phyloP scores from a whole-genome alignment of 2,329 filamentous ascomycete species.

The Cladosporium sp. region DNA sequence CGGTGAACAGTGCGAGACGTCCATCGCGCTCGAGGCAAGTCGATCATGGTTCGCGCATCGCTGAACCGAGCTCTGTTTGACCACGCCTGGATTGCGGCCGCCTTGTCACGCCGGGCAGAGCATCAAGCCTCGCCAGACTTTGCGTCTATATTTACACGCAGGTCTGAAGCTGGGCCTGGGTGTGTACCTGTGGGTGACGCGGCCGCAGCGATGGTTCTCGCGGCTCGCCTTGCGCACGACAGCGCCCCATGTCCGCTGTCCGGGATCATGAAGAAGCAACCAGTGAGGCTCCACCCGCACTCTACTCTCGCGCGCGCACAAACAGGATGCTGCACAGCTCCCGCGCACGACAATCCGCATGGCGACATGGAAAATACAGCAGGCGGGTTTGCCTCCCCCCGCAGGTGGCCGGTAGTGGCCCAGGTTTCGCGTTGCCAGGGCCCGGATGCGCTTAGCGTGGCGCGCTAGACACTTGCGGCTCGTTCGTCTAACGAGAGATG shows the following conservation, averaged over 20 bases:
- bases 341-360: neutral
- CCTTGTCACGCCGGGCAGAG: neutral
- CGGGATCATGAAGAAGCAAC: neutral
- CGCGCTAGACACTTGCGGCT: neutral
- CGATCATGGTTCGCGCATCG: neutral
- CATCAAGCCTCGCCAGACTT: neutral
- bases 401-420: neutral
- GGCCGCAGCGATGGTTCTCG: neutral
- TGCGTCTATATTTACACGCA: neutral
- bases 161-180: neutral
- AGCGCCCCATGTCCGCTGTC: neutral
- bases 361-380: neutral
- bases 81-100: neutral
- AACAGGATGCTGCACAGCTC: neutral
- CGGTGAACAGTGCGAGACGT: neutral
- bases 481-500: neutral
- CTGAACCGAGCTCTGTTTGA: neutral
- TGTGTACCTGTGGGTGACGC: neutral
- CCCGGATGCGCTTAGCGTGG: neutral
- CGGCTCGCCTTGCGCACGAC: neutral
- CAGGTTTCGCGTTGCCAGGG: neutral
- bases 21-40: neutral
- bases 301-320: neutral
- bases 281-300: neutral
- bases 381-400: neutral